phyloP scores from a whole-genome alignment of 2,329 filamentous ascomycete genomes.

The Mycosphaerella sp. region DNA sequence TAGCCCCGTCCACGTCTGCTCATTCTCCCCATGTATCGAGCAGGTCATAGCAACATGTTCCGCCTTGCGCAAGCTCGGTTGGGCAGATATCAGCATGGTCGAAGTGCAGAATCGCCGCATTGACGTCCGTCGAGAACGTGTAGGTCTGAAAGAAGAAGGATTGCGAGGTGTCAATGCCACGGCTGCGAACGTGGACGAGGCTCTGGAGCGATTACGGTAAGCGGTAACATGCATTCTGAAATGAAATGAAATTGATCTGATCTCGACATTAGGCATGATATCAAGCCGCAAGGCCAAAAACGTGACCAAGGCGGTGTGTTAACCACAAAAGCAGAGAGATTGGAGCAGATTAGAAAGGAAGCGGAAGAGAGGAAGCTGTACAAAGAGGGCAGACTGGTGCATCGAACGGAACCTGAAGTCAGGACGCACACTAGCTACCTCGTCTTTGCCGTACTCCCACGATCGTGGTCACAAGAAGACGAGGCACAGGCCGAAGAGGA shows the following conservation, averaged over 20 bases:
- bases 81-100: conserved; percentile 90
- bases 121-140: conserved; percentile 73
- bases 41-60: conserved; percentile 85
- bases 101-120: conserved; percentile 76
- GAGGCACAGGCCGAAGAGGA: conserved; percentile 49
- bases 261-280: conserved; percentile 6
- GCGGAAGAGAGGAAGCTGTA: conserved; percentile 51
- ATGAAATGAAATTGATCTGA: conserved; percentile 2
- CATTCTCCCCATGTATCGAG: conserved; percentile 95
- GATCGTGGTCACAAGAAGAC: conserved; percentile 76
- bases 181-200: conserved; percentile 71
- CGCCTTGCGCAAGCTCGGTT: conserved; percentile 70
- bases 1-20: conserved; percentile 74
- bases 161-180: conserved; percentile 61
- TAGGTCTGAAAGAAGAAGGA: conserved; percentile 65
- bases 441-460: conserved; percentile 84
- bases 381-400: conserved; percentile 69
- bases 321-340: conserved; percentile 26
- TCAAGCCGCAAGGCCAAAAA: conserved; percentile 7
- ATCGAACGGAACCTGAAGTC: conserved; percentile 77
- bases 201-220: conserved; percentile 63
- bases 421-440: conserved; percentile 98
- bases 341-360: conserved; percentile 34
- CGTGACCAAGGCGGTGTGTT: conserved; percentile 23
- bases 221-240: conserved; percentile 54